A percentile compares a stretch with the other conserved stretches of the same genome.
Evolutionary conservation across 495 filamentous ascomycete genomes (phyloP).

Genomic region (Durotheca rogersii): DNA sequence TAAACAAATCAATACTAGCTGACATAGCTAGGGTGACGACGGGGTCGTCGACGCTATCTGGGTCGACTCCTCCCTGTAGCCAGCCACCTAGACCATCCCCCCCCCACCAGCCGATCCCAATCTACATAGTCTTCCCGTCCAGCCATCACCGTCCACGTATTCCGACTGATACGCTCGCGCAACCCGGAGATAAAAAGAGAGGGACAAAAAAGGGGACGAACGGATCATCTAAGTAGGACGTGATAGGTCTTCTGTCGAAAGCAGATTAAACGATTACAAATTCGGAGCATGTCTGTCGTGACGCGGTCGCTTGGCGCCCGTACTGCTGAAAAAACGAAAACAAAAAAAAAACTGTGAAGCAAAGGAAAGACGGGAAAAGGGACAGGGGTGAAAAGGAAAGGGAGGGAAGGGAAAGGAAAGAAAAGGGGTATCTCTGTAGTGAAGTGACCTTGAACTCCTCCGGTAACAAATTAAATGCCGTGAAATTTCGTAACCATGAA

Average conservation of each 20-base stretch:
- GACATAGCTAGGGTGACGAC: not conserved
- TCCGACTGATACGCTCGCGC: too few relatives aligned
- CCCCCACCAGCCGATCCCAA: not conserved
- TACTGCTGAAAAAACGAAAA: too few relatives aligned
- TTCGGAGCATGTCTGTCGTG: too few relatives aligned
- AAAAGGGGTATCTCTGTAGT: slow-evolving; percentile 34
- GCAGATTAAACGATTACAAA: too few relatives aligned
- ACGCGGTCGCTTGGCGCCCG: too few relatives aligned
- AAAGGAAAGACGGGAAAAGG: too few relatives aligned
- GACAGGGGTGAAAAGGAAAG: not conserved
- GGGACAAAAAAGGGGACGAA: too few relatives aligned
- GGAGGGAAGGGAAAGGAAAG: slow-evolving; percentile 9
- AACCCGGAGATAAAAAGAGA: too few relatives aligned
- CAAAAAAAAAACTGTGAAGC: too few relatives aligned
- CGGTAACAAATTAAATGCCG: not conserved
- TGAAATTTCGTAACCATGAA: slow-evolving; percentile 9
- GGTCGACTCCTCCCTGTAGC: too few relatives aligned
- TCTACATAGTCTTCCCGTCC: not conserved
- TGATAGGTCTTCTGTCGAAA: too few relatives aligned
- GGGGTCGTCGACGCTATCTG: not conserved
- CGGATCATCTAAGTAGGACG: too few relatives aligned
- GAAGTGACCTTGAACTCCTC: not conserved
- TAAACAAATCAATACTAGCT: not conserved
- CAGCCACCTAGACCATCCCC: not conserved
- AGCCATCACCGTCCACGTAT: not conserved